Percentiles rank a stretch among this genome's conserved stretches.
Evolutionary conservation across 345 rosid genomes (phyloP).

Genomic region (Pistacia integerrima): DNA sequence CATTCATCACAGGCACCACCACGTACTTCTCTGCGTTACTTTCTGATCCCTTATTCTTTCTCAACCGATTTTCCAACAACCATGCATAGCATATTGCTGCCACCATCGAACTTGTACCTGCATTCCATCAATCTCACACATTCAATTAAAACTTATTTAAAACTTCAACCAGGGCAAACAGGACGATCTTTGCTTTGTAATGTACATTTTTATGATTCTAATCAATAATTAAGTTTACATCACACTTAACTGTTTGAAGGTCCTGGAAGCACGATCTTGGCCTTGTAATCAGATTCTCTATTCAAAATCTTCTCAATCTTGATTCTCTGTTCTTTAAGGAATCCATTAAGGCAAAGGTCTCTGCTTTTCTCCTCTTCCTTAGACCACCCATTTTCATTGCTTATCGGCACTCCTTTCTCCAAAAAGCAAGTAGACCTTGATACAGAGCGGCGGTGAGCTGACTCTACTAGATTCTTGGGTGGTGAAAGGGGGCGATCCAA

Average conservation of each 20-base stretch:
- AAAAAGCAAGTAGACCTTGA: conserved; percentile 53
- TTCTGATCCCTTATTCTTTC: conserved; percentile 34
- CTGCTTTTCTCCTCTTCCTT: conserved; percentile 30
- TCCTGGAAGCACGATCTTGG: conserved; percentile 57
- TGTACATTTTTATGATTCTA: too few species aligned
- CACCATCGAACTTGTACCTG: conserved; percentile 66
- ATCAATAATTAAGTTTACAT: not conserved
- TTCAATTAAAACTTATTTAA: not conserved
- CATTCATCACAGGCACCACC: conserved; percentile 58
- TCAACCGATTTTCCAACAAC: conserved; percentile 46
- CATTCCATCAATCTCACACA: conserved; percentile 9
- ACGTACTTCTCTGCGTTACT: conserved; percentile 22
- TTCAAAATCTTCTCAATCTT: conserved; percentile 43
- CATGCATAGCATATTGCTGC: conserved; percentile 69
- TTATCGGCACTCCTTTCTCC: conserved; percentile 34
- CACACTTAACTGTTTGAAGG: conserved; percentile 58
- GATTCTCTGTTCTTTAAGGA: conserved; percentile 50
- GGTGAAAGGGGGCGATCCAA: conserved; percentile 46
- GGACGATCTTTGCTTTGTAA: too few species aligned
- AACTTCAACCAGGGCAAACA: not conserved
- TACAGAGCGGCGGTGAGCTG: conserved; percentile 44
- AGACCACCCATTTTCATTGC: conserved; percentile 11
- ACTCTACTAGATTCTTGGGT: conserved; percentile 54
- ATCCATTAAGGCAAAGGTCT: conserved; percentile 40
- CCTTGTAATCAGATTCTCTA: conserved; percentile 40